These are phyloP conservation scores for Gaeumannomyces tritici DNA, from an alignment of 2,329 filamentous ascomycete species.

Conservation along the genomic window DNA sequence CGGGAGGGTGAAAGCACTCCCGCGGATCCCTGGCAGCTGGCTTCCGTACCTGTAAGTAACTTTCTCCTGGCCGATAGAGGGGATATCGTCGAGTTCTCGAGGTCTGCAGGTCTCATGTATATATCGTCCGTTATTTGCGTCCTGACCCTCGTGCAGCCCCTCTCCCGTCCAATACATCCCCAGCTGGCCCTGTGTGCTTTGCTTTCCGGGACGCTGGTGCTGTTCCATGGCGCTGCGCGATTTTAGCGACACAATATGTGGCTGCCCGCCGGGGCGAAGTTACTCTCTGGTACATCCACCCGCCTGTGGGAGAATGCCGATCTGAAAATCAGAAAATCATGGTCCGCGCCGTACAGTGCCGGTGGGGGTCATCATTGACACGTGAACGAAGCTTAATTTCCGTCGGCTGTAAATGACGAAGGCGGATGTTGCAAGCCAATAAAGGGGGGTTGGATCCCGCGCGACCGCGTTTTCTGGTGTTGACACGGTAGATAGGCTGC, in stretches of 20 bases:
- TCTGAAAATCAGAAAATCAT: background rate
- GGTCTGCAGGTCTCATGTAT: background rate
- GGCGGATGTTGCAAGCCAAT: background rate
- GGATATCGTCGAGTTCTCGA: background rate
- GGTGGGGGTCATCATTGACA: background rate
- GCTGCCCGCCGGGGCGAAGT: background rate
- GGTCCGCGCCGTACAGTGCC: background rate
- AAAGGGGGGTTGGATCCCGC: background rate
- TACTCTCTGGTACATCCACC: background rate
- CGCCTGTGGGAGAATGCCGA: background rate
- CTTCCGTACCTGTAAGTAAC: background rate
- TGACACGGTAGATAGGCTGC: background rate
- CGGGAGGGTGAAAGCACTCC: background rate
- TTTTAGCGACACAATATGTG: background rate
- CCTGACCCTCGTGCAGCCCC: too few species aligned
- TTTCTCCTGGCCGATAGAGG: background rate
- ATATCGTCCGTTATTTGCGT: background rate
- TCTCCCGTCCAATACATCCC: background rate
- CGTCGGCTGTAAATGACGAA: background rate
- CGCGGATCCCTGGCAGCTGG: background rate
- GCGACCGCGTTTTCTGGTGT: slow-evolving; percentile 3
- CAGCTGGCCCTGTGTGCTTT: background rate
- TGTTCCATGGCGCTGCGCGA: background rate
- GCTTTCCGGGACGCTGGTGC: background rate
- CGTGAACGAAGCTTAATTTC: slow-evolving; percentile 5